These are phyloP conservation scores for grape (Vitis vinifera) DNA, from an alignment of 164 flowering plant genomes.

Conservation along the genomic window ASM3070453v1 NC_081808.1:24302501-24303000, in stretches of 20 bases:
- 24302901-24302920: constrained; percentile 32
- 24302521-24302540: neutral
- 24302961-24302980: constrained; percentile 57
- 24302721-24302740: neutral
- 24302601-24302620: neutral
- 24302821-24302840: constrained; percentile 25
- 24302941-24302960: constrained; percentile 43
- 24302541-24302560: neutral
- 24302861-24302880: constrained; percentile 37
- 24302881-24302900: constrained; percentile 51
- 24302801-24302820: constrained; percentile 15
- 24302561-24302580: neutral
- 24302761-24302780: constrained; percentile 27
- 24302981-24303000: constrained; percentile 64
- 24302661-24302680: neutral
- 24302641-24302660: too few species aligned
- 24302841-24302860: constrained; percentile 27
- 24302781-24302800: constrained; percentile 15
- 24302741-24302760: neutral
- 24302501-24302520: constrained; percentile 6
- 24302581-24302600: neutral
- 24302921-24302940: constrained; percentile 21
- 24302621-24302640: neutral
- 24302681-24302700: neutral
- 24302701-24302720: neutral